phyloP scores from a whole-genome alignment of 202 grass and related monocot species.

The Schoenoplectus tabernaemontani region DNA sequence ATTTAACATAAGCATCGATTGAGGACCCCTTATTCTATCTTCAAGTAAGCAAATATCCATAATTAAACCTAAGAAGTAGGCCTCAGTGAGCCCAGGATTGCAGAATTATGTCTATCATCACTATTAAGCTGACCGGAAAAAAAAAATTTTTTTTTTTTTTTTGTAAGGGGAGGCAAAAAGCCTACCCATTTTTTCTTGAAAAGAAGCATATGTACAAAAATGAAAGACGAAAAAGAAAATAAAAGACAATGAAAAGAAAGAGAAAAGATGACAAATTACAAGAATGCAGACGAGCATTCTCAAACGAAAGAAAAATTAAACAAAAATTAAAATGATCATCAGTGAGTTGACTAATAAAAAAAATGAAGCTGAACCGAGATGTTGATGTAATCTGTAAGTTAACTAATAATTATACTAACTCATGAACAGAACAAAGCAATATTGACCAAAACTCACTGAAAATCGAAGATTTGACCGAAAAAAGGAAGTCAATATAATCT shows the following conservation, averaged over 20 bases:
- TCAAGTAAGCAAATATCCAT: neutral
- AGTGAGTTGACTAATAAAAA: too few species aligned
- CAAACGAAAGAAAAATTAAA: too few species aligned
- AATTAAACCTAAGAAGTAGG: neutral
- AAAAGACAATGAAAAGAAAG: too few species aligned
- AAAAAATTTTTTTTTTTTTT: too few species aligned
- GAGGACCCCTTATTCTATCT: neutral
- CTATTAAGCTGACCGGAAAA: too few species aligned
- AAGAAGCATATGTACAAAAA: too few species aligned
- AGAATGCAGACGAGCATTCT: too few species aligned
- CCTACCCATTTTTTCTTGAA: too few species aligned
- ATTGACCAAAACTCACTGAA: constrained; percentile 38
- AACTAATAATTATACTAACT: neutral
- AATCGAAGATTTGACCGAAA: constrained; percentile 81
- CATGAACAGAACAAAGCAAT: neutral
- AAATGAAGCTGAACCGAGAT: neutral
- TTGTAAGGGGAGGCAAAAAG: too few species aligned
- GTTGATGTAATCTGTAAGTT: neutral
- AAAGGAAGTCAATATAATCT: constrained; percentile 65
- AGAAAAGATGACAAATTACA: too few species aligned
- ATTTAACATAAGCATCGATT: neutral
- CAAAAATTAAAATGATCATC: too few species aligned
- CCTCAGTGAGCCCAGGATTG: neutral
- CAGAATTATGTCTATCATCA: neutral
- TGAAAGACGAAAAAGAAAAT: too few species aligned